Evolutionary conservation across 139 green algal species (phyloP).

Genomic region (Nannochloris sp.): DNA sequence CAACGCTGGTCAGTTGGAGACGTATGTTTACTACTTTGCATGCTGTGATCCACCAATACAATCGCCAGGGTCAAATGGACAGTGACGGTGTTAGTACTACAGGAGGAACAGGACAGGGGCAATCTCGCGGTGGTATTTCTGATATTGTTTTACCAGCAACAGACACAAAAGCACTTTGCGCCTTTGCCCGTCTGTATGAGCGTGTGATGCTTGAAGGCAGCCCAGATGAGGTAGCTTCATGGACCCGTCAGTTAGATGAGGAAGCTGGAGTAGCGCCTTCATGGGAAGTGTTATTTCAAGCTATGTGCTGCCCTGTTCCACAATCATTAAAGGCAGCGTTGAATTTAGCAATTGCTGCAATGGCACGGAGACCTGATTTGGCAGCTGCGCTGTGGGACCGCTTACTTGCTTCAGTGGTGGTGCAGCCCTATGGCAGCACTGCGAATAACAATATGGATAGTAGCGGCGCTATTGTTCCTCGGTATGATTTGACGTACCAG

Average conservation of each 20-base stretch:
- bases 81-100: background rate
- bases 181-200: conserved; percentile 33
- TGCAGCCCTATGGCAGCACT: conserved; percentile 5
- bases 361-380: conserved; percentile 41
- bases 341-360: conserved; percentile 40
- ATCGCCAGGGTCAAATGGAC: background rate
- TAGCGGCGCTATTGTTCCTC: background rate
- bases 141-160: conserved; percentile 27
- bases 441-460: background rate
- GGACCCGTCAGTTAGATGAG: conserved; percentile 32
- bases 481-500: conserved; percentile 54
- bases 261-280: conserved; percentile 36
- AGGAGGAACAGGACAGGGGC: background rate
- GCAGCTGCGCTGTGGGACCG: conserved; percentile 48
- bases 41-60: conserved; percentile 18
- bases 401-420: conserved; percentile 46
- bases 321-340: conserved; percentile 44
- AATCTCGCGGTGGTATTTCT: conserved; percentile 1
- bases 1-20: conserved; percentile 45
- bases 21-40: conserved; percentile 55
- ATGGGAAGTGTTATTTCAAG: conserved; percentile 69
- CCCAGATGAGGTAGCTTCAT: conserved; percentile 20
- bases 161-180: conserved; percentile 28
- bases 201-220: conserved; percentile 22
- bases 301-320: conserved; percentile 72